These are phyloP conservation scores for Strigomonas galati DNA, from an alignment of 208 protist species.

Conservation along the genomic window DNA sequence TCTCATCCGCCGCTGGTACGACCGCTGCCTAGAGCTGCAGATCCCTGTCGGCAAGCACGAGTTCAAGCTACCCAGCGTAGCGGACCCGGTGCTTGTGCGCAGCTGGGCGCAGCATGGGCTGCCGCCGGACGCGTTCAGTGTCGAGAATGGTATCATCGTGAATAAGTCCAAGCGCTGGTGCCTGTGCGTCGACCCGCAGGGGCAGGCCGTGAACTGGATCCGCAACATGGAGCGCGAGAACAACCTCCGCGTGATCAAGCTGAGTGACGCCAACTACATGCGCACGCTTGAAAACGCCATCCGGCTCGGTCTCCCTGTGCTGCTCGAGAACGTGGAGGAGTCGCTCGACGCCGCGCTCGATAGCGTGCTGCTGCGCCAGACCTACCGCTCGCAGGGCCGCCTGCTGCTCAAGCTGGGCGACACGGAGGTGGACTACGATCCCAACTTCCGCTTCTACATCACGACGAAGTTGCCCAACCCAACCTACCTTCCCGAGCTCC, in stretches of 20 bases:
- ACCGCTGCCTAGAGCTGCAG: constrained; percentile 49
- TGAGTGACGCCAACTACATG: constrained; percentile 91
- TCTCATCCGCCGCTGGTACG: constrained; percentile 68
- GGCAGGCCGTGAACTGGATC: constrained; percentile 96
- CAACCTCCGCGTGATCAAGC: constrained; percentile 91
- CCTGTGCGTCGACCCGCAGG: constrained; percentile 94
- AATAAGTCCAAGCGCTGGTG: constrained; percentile 91
- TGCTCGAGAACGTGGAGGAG: constrained; percentile 96
- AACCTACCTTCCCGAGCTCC: constrained; percentile 94
- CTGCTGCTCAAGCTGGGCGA: constrained; percentile 93
- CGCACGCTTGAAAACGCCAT: constrained; percentile 94
- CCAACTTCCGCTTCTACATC: constrained; percentile 95
- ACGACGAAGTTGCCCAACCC: constrained; percentile 95
- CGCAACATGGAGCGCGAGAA: constrained; percentile 90
- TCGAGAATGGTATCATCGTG: constrained; percentile 91
- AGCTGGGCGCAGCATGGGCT: constrained; percentile 94
- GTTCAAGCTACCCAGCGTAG: constrained; percentile 88
- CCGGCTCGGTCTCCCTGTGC: constrained; percentile 92
- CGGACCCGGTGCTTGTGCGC: constrained; percentile 89
- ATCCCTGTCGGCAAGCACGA: constrained; percentile 62
- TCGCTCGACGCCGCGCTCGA: constrained; percentile 96
- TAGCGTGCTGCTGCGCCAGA: constrained; percentile 94
- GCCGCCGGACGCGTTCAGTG: constrained; percentile 91
- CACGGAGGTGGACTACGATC: constrained; percentile 93
- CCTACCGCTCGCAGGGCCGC: constrained; percentile 87